phyloP scores from a whole-genome alignment of 768 basidiomycete species.

The Suillus subluteus region DNA sequence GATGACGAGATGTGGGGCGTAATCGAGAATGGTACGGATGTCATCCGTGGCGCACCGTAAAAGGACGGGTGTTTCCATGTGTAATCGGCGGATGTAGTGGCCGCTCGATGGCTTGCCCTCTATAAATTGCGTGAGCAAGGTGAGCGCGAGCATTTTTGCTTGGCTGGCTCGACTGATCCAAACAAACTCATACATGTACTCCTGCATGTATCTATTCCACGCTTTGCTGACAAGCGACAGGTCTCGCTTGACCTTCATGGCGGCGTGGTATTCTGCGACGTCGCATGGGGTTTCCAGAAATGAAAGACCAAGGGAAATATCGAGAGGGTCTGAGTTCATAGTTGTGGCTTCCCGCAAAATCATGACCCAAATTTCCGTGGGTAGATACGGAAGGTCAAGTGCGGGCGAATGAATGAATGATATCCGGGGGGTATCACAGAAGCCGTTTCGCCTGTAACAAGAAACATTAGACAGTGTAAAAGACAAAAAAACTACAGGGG shows the following conservation, averaged over 20 bases:
- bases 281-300: constrained; percentile 56
- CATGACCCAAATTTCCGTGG: constrained; percentile 67
- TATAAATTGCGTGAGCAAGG: constrained; percentile 48
- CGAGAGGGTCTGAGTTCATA: constrained; percentile 47
- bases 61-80: constrained; percentile 68
- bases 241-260: constrained; percentile 52
- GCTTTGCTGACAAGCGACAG: constrained; percentile 57
- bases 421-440: constrained; percentile 13
- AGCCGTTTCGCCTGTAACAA: constrained; percentile 13
- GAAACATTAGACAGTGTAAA: background rate
- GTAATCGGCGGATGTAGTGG: constrained; percentile 60
- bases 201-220: constrained; percentile 58
- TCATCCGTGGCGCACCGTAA: constrained; percentile 69
- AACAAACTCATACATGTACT: constrained; percentile 66
- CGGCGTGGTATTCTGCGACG: constrained; percentile 46
- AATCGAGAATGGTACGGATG: constrained; percentile 68
- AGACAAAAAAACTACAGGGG: no score
- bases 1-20: constrained; percentile 58
- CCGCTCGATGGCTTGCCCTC: constrained; percentile 42
- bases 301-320: constrained; percentile 54
- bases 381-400: constrained; percentile 48
- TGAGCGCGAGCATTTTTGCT: constrained; percentile 49
- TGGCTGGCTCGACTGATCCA: constrained; percentile 65
- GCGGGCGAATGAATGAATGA: constrained; percentile 33
- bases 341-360: constrained; percentile 62